These are phyloP conservation scores for Gypsophila paniculata DNA, from an alignment of 179 eudicot species.

Conservation along the genomic window DNA sequence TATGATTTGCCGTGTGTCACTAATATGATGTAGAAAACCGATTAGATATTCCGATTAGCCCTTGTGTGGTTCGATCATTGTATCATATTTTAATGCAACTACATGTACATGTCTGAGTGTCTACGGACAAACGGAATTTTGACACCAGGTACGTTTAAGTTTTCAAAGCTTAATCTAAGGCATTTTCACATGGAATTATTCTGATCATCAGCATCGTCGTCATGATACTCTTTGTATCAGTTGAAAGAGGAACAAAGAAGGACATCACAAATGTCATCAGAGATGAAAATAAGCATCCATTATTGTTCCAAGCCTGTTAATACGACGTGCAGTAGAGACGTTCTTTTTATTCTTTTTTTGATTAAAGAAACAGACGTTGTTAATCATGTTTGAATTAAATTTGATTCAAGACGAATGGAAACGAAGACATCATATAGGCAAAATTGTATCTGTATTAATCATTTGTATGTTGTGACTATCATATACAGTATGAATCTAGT, in stretches of 20 bases:
- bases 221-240: not conserved
- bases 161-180: not conserved
- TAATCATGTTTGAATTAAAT: too few species aligned
- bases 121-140: not conserved
- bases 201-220: not conserved
- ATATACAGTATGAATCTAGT: slow-evolving; percentile 27
- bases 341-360: too few species aligned
- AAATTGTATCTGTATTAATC: slow-evolving; percentile 12
- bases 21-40: not conserved
- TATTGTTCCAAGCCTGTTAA: too few species aligned
- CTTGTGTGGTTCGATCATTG: slow-evolving; percentile 6
- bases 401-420: not conserved
- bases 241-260: too few species aligned
- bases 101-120: not conserved
- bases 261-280: not conserved
- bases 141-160: not conserved
- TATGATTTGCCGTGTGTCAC: not conserved
- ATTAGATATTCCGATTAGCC: not conserved
- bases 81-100: not conserved
- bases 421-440: slow-evolving; percentile 2
- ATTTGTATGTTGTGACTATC: slow-evolving; percentile 13
- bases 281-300: too few species aligned
- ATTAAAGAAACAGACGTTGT: too few species aligned
- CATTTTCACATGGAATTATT: slow-evolving; percentile 1
- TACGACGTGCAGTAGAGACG: too few species aligned